Conservation (phyloP, 495 filamentous ascomycete genomes). For the Hypoxylon lienhwacheense region DNA sequence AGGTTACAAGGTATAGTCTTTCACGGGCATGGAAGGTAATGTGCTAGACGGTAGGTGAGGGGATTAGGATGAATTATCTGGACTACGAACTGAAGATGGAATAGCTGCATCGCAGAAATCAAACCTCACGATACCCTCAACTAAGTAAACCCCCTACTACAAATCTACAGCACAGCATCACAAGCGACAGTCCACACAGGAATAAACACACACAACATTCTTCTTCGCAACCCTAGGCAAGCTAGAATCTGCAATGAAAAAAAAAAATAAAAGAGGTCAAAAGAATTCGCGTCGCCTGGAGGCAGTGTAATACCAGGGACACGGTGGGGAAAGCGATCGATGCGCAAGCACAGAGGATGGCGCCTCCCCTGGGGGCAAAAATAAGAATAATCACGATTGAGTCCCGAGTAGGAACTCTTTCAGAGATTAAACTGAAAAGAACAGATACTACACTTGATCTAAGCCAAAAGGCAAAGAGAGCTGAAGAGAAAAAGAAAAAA, state of each 20-base stretch:
- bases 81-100: too few relatives aligned
- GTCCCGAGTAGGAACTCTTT: constrained; percentile 64
- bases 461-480: constrained; percentile 73
- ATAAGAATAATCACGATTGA: constrained; percentile 85
- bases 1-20: too few relatives aligned
- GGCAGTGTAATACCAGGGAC: constrained; percentile 89
- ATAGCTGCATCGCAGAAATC: background rate
- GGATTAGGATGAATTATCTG: too few relatives aligned
- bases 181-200: background rate
- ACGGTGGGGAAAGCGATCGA: constrained; percentile 69
- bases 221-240: constrained; percentile 26
- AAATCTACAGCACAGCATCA: too few relatives aligned
- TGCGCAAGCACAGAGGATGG: constrained; percentile 84
- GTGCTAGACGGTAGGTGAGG: too few relatives aligned
- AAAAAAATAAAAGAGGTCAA: too few relatives aligned
- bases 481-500: constrained; percentile 46
- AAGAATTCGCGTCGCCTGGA: constrained; percentile 76
- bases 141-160: too few relatives aligned
- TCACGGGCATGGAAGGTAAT: too few relatives aligned
- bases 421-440: constrained; percentile 97
- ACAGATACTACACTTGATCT: constrained; percentile 99
- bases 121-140: background rate
- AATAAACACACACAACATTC: background rate
- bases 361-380: constrained; percentile 61
- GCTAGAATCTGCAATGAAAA: constrained; percentile 25